Percentiles rank a stretch among this genome's conserved stretches.
Conservation (phyloP, 1,139 yeast species). For the Yamadazyma jaroonii region DNA sequence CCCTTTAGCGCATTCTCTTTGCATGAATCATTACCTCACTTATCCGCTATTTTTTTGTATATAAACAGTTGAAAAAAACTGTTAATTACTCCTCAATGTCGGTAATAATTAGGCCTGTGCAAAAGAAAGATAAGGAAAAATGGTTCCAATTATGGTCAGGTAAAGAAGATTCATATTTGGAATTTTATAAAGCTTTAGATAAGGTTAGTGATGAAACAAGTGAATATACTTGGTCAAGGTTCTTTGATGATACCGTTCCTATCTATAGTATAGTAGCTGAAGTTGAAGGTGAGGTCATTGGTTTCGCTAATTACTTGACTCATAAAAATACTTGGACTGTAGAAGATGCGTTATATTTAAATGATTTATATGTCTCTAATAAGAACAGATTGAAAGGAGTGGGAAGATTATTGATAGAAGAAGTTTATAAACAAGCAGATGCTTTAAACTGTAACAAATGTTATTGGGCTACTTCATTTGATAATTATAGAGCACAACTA, state of each 20-base stretch:
- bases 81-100: neutral
- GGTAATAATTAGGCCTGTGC: conserved; percentile 22
- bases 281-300: conserved; percentile 19
- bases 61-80: neutral
- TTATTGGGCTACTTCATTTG: conserved; percentile 54
- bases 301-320: conserved; percentile 44
- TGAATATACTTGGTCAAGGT: conserved; percentile 40
- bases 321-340: conserved; percentile 50
- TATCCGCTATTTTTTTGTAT: neutral
- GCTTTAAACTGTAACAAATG: conserved; percentile 37
- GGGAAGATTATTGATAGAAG: conserved; percentile 49
- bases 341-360: conserved; percentile 42
- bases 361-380: conserved; percentile 43
- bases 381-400: conserved; percentile 41
- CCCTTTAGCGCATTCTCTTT: too few species aligned
- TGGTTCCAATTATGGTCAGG: conserved; percentile 44
- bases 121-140: conserved; percentile 32
- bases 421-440: conserved; percentile 47
- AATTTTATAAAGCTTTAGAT: conserved; percentile 38
- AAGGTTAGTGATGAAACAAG: conserved; percentile 32
- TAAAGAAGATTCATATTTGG: conserved; percentile 33
- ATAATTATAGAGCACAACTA: conserved; percentile 57
- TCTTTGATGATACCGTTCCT: conserved; percentile 41
- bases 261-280: conserved; percentile 14
- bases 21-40: too few species aligned